These are phyloP conservation scores for Podospora australis DNA, from an alignment of 495 filamentous ascomycete species.

Conservation along the genomic window DNA sequence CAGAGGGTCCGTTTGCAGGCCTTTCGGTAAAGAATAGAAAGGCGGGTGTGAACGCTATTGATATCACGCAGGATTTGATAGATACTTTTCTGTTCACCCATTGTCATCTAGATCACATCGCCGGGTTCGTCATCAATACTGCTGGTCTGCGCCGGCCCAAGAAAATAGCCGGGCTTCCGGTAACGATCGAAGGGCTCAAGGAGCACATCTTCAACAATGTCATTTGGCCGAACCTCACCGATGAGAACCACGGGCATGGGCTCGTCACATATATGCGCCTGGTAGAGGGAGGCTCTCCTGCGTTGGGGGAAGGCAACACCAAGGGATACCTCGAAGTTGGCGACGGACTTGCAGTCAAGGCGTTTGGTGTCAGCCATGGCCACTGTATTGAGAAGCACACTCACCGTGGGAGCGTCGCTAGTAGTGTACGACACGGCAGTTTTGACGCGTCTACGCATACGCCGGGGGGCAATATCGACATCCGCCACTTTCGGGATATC, in stretches of 20 bases:
- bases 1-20: conserved; percentile 63
- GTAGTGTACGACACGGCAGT: conserved; percentile 34
- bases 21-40: conserved; percentile 55
- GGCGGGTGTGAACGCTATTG: conserved; percentile 67
- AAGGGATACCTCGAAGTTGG: conserved; percentile 79
- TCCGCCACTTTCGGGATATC: no score
- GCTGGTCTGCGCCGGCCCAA: conserved; percentile 75
- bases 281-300: conserved; percentile 76
- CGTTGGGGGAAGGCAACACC: conserved; percentile 66
- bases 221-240: conserved; percentile 95
- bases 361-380: conserved; percentile 78
- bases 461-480: background rate
- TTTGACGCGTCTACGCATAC: conserved; percentile 25
- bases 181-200: conserved; percentile 82
- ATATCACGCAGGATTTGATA: conserved; percentile 70
- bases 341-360: conserved; percentile 72
- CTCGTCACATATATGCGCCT: conserved; percentile 85
- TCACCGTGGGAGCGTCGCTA: conserved; percentile 48
- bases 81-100: conserved; percentile 89
- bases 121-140: conserved; percentile 87
- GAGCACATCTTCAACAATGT: conserved; percentile 94
- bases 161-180: conserved; percentile 73
- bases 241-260: conserved; percentile 91
- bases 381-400: conserved; percentile 68
- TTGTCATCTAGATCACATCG: conserved; percentile 88